Percentiles rank a stretch among this genome's conserved stretches.
Evolutionary conservation across 352 stramenopile genomes (phyloP).

Genomic region (Halophytophthora batemanensis): DNA sequence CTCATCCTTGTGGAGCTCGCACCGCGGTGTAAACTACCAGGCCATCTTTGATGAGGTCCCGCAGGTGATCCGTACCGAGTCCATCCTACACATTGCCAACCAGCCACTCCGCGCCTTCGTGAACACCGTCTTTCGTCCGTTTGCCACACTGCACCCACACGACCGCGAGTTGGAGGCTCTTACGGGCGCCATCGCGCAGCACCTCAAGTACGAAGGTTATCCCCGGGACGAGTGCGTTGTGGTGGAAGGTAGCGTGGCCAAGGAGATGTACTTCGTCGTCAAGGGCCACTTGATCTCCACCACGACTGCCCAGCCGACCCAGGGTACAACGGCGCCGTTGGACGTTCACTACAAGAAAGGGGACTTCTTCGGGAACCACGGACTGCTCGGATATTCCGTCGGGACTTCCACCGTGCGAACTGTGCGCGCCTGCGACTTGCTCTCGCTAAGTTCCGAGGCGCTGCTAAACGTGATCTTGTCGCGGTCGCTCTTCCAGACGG

Average conservation of each 20-base stretch:
- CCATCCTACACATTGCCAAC: conserved; percentile 44
- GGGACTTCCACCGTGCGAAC: conserved; percentile 30
- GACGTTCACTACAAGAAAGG: conserved; percentile 31
- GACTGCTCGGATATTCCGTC: conserved; percentile 53
- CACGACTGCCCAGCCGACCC: conserved; percentile 8
- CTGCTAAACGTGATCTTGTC: conserved; percentile 46
- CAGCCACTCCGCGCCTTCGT: conserved; percentile 35
- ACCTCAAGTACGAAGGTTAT: conserved; percentile 63
- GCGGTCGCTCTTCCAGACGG: conserved; percentile 19
- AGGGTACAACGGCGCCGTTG: background rate
- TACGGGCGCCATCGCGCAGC: conserved; percentile 33
- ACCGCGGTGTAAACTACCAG: conserved; percentile 58
- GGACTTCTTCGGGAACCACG: conserved; percentile 60
- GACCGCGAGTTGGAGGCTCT: conserved; percentile 34
- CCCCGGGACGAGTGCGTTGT: conserved; percentile 60
- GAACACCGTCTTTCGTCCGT: conserved; percentile 41
- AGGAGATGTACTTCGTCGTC: conserved; percentile 74
- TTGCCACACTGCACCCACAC: conserved; percentile 24
- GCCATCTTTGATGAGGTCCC: conserved; percentile 55
- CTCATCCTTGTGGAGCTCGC: conserved; percentile 52
- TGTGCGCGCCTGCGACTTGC: conserved; percentile 22
- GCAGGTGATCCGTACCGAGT: conserved; percentile 44
- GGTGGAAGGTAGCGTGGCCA: conserved; percentile 58
- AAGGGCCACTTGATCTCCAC: conserved; percentile 40
- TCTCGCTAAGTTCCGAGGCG: conserved; percentile 33